Evolutionary conservation across 768 basidiomycete genomes (phyloP), one percentile per base, ranked within the genome.

Genomic region (Mrakia blollopis): DNA sequence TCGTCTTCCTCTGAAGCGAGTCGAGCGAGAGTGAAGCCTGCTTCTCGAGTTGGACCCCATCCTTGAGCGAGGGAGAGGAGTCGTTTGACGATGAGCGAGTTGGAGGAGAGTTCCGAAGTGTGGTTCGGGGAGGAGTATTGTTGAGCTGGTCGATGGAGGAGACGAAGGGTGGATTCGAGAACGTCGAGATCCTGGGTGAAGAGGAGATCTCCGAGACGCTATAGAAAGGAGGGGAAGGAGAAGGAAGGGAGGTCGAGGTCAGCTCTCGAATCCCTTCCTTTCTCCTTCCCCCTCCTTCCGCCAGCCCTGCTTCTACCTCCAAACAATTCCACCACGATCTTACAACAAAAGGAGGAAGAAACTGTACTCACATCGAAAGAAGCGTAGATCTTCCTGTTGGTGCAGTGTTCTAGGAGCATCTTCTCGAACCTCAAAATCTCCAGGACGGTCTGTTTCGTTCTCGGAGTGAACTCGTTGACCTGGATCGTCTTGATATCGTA

Each of bases 371-470:
- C 96, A 83, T 99, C 97, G 84, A 97, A 99, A 6, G 94, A 96
- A 78, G 89, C 90, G 85, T 91, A 99, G 76, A 94, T 92, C 86
- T 98, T 98, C 81, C 97, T 87, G 83, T 96, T 98, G 57, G 97
- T 99, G 67, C 94, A 96, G 83, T 98, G 97, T 85, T 98, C 97
- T 81, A 99, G 86, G 72, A 99, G 85, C 54, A 98, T 85, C 79
- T 92, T 88, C 85, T 94, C 90, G 79, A 99, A 94, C 80, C 89
- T 87, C 78, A 99, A 88, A 79, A 99, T 91, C 82, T 91, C 90
- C 79, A 90, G 88, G 18, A 98, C 83, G 3, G 89, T 86, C 76
- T 87, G 87, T 86, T 94, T 95, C 35, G 89, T 90, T 61, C 86
- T 83, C 0, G 91, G 88, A 2, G 89, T 89, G 82, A 98, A 97